phyloP scores from a whole-genome alignment of 2,329 filamentous ascomycete genomes.

The Colletotrichum truncatum region DNA sequence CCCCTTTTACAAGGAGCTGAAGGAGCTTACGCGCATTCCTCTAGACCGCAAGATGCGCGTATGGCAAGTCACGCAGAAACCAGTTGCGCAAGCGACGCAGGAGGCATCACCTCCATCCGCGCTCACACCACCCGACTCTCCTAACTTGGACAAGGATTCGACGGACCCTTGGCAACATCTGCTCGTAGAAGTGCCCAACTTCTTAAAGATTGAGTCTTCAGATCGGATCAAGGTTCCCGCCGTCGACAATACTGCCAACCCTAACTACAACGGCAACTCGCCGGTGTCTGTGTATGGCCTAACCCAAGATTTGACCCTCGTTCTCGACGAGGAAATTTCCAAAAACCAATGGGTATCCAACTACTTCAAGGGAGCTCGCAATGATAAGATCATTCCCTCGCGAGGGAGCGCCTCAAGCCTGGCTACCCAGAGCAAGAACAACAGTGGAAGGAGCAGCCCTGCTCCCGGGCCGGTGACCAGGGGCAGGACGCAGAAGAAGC shows the following conservation, averaged over 20 bases:
- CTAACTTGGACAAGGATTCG: conserved; percentile 39
- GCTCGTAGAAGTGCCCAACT: conserved; percentile 61
- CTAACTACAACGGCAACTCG: conserved; percentile 80
- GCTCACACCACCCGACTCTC: conserved; percentile 52
- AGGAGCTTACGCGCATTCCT: conserved; percentile 74
- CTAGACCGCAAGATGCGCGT: conserved; percentile 78
- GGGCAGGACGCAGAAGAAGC: conserved; percentile 74
- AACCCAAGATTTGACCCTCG: conserved; percentile 76
- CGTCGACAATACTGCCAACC: conserved; percentile 74
- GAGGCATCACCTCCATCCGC: conserved; percentile 47
- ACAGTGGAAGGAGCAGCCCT: conserved; percentile 76
- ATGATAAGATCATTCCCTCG: conserved; percentile 48
- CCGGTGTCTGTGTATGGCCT: conserved; percentile 74
- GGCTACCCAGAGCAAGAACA: conserved; percentile 48
- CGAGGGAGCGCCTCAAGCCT: conserved; percentile 43
- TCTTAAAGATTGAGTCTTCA: conserved; percentile 45
- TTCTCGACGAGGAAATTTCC: conserved; percentile 83
- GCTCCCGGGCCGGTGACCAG: conserved; percentile 72
- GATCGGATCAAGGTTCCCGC: conserved; percentile 33
- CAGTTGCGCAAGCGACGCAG: conserved; percentile 41
- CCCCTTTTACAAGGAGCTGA: conserved; percentile 79
- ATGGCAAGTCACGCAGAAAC: conserved; percentile 69
- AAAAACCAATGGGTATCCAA: conserved; percentile 67
- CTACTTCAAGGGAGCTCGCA: conserved; percentile 40
- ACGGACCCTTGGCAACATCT: conserved; percentile 48